Conservation (phyloP, 768 basidiomycete species). For the Pseudohyphozyma bogoriensis region DNA sequence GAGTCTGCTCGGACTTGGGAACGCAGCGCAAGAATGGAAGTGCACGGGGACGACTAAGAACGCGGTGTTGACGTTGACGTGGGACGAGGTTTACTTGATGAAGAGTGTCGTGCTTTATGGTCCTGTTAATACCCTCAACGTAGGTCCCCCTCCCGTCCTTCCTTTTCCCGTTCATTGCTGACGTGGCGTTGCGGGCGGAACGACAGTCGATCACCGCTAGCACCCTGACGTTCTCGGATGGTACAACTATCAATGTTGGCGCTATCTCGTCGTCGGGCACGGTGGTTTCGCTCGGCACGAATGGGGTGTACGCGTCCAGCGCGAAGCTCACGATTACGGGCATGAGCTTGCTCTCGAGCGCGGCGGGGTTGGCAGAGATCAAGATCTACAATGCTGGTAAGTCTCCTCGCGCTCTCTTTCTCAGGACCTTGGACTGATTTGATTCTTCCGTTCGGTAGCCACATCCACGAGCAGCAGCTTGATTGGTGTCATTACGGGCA, state of each 20-base stretch:
- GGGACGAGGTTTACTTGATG: slow-evolving; percentile 11
- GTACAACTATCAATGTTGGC: slow-evolving; percentile 10
- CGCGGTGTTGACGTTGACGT: slow-evolving; percentile 11
- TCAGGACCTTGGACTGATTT: no score
- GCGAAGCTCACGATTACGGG: slow-evolving; percentile 10
- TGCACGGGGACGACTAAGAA: neutral
- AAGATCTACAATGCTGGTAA: slow-evolving; percentile 7
- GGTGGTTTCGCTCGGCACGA: slow-evolving; percentile 10
- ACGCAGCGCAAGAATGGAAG: slow-evolving; percentile 14
- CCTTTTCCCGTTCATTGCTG: no score
- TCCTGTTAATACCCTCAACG: neutral
- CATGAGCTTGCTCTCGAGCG: neutral
- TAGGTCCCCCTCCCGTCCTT: no score
- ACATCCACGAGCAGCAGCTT: no score
- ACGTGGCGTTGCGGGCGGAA: no score
- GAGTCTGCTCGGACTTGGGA: slow-evolving; percentile 9
- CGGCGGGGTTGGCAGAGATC: slow-evolving; percentile 20
- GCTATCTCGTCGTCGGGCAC: slow-evolving; percentile 7
- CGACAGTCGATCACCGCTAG: slow-evolving; percentile 2
- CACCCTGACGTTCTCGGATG: slow-evolving; percentile 7
- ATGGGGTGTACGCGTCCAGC: slow-evolving; percentile 6
- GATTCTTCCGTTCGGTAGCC: no score
- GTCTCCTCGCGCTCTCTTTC: no score
- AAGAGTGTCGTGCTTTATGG: slow-evolving; percentile 8
- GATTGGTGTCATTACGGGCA: no score